Conservation (phyloP, 108 stramenopile genomes). For the Nitzschia sp. region DNA sequence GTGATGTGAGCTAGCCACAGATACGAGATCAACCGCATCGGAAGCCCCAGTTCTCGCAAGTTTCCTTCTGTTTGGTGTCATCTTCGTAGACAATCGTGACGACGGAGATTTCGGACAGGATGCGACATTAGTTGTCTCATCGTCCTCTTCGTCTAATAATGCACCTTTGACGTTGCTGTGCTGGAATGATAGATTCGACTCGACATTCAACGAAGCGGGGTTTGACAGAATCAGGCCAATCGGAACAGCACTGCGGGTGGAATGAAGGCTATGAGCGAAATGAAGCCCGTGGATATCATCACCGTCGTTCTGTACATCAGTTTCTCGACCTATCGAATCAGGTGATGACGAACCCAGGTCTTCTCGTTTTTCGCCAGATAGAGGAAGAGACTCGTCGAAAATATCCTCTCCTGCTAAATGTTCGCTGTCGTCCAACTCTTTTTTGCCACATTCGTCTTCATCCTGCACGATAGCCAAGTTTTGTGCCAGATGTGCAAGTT, state of each 20-base stretch:
- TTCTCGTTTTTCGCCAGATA: constrained; percentile 14
- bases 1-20: constrained; percentile 22
- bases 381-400: constrained; percentile 3
- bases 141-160: neutral
- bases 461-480: constrained; percentile 6
- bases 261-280: too few relatives aligned
- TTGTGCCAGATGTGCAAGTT: constrained; percentile 5
- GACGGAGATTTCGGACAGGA: neutral
- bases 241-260: too few relatives aligned
- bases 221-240: too few relatives aligned
- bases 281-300: too few relatives aligned
- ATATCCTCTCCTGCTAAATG: constrained; percentile 5
- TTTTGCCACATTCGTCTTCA: constrained; percentile 9
- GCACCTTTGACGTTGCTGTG: constrained; percentile 7
- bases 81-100: neutral
- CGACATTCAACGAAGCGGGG: too few relatives aligned
- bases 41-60: too few relatives aligned
- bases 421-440: neutral
- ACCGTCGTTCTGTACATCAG: too few relatives aligned
- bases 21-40: constrained; percentile 16
- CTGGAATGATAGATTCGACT: too few relatives aligned
- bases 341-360: neutral
- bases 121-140: neutral
- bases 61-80: neutral
- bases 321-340: too few relatives aligned